Percentiles rank a stretch among this genome's conserved stretches.
phyloP scores from a whole-genome alignment of 78 protist genomes.

The Goniomonas avonlea region DNA sequence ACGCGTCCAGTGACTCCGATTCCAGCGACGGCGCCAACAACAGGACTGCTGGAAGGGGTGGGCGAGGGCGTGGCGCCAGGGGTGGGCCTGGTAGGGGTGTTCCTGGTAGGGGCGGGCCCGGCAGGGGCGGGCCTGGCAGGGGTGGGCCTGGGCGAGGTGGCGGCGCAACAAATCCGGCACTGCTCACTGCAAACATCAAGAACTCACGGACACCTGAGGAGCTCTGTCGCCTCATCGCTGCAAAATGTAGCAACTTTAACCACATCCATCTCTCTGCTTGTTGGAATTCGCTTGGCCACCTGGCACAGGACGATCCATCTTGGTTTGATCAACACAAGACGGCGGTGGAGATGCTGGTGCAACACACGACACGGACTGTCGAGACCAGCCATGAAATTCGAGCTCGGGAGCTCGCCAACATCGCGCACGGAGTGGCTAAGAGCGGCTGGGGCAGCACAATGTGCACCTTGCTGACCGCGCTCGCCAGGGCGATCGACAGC shows the following conservation, averaged over 20 bases:
- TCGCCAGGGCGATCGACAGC: background rate
- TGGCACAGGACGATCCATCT: background rate
- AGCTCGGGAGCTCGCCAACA: background rate
- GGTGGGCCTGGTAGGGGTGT: too few species aligned
- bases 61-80: too few species aligned
- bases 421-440: conserved; percentile 7
- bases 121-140: too few species aligned
- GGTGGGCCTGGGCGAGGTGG: too few species aligned
- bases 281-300: background rate
- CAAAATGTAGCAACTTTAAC: background rate
- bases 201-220: background rate
- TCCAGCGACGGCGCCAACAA: too few species aligned
- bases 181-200: background rate
- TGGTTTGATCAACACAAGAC: background rate
- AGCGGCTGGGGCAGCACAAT: background rate
- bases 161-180: background rate
- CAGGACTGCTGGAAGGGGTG: too few species aligned
- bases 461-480: background rate
- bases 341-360: background rate
- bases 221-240: background rate
- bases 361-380: background rate
- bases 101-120: too few species aligned
- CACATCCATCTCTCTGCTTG: conserved; percentile 12
- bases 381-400: background rate
- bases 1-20: too few species aligned